Conservation (phyloP, 306 rosid species). For the Fagus crenata region DNA sequence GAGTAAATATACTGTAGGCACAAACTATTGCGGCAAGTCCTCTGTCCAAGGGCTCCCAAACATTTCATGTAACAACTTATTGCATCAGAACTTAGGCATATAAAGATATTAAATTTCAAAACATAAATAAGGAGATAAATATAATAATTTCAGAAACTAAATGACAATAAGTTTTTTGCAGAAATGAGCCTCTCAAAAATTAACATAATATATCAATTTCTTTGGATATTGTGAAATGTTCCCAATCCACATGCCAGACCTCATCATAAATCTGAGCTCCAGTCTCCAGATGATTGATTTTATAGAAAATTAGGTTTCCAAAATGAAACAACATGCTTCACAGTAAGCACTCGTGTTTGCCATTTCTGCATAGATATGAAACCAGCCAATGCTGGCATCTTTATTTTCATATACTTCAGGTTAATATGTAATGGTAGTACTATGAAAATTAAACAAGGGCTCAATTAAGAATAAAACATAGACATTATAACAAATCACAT, state of each 20-base stretch:
- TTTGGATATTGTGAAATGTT: no score
- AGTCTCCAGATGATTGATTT: not conserved
- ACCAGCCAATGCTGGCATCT: not conserved
- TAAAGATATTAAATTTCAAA: no score
- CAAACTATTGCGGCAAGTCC: no score
- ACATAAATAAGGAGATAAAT: not conserved
- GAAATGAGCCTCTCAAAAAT: not conserved
- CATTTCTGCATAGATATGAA: not conserved
- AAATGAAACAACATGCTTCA: not conserved
- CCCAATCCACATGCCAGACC: no score
- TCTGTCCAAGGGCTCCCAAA: no score
- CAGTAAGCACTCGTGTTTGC: not conserved
- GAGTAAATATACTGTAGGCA: no score
- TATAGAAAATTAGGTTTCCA: not conserved
- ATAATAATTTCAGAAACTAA: not conserved
- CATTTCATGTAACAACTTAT: no score
- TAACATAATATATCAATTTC: not conserved
- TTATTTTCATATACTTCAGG: not conserved
- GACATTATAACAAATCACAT: not conserved
- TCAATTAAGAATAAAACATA: not conserved
- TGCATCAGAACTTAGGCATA: no score
- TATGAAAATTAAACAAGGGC: slow-evolving; percentile 6
- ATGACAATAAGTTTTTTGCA: not conserved
- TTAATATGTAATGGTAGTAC: slow-evolving; percentile 11
- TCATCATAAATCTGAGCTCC: no score